These are phyloP conservation scores for Exobasidium rhododendri DNA, from an alignment of 1,284 basidiomycete species.

Conservation along the genomic window DNA sequence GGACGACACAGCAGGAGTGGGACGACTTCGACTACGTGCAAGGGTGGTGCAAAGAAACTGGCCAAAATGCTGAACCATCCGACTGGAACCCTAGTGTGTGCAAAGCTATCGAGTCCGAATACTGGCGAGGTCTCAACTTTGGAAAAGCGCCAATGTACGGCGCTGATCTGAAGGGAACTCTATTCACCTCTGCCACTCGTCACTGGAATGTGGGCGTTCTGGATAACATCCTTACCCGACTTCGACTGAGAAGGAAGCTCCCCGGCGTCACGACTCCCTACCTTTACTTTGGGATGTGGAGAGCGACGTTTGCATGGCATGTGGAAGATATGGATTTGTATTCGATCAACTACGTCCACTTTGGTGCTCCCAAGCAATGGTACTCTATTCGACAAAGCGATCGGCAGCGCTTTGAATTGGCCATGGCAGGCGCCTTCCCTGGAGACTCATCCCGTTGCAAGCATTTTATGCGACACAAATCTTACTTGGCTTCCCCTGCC, in stretches of 20 bases:
- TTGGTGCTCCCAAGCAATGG: slow-evolving; percentile 94
- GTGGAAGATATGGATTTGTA: slow-evolving; percentile 85
- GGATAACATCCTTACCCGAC: slow-evolving; percentile 77
- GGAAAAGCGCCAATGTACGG: slow-evolving; percentile 93
- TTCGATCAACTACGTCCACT: slow-evolving; percentile 98
- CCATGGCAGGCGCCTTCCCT: slow-evolving; percentile 50
- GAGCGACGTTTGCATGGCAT: slow-evolving; percentile 95
- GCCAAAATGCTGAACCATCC: slow-evolving; percentile 8
- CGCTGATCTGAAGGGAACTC: slow-evolving; percentile 83
- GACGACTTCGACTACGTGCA: slow-evolving; percentile 40
- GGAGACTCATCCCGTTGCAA: slow-evolving; percentile 66
- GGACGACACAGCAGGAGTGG: slow-evolving; percentile 43
- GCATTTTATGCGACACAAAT: slow-evolving; percentile 94
- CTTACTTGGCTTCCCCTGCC: slow-evolving; percentile 86
- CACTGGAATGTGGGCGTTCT: slow-evolving; percentile 91
- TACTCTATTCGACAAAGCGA: slow-evolving; percentile 88
- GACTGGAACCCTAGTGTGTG: slow-evolving; percentile 60
- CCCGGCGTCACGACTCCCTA: slow-evolving; percentile 97
- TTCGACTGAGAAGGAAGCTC: slow-evolving; percentile 67
- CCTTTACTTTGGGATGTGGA: slow-evolving; percentile 99
- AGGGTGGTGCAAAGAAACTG: slow-evolving; percentile 44
- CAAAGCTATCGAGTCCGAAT: slow-evolving; percentile 79
- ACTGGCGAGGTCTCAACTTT: slow-evolving; percentile 85
- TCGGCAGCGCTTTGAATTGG: slow-evolving; percentile 57
- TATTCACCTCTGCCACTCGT: slow-evolving; percentile 76